These are phyloP conservation scores for Aulographum hederae DNA, from an alignment of 2,329 filamentous ascomycete genomes.

Conservation along the genomic window DNA sequence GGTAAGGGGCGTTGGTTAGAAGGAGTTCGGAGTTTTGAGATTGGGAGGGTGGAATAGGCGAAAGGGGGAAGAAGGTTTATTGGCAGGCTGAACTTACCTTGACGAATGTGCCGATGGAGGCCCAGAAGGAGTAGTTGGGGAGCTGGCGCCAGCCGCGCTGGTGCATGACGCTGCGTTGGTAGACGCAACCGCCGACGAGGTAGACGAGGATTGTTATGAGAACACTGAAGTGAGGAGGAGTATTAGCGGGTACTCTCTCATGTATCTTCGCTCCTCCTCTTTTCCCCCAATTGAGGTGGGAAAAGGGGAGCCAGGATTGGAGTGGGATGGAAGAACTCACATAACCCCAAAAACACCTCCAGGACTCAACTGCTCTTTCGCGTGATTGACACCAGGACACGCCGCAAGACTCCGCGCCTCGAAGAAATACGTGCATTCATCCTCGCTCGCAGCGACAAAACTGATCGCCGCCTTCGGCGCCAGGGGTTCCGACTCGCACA, in stretches of 20 bases:
- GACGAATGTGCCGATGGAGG: constrained; percentile 67
- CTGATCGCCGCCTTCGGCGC: constrained; percentile 51
- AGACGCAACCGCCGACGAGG: constrained; percentile 79
- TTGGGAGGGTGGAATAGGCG: neutral
- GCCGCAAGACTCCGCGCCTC: constrained; percentile 74
- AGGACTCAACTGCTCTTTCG: constrained; percentile 42
- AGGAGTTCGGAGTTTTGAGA: neutral
- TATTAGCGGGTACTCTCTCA: too few species aligned
- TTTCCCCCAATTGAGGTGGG: constrained; percentile 1
- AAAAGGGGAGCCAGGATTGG: neutral
- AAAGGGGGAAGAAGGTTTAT: neutral
- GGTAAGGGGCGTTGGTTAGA: constrained; percentile 4
- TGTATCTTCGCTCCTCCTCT: too few species aligned
- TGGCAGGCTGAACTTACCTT: constrained; percentile 38
- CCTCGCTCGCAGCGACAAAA: constrained; percentile 65
- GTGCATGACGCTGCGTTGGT: constrained; percentile 86
- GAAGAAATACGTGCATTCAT: constrained; percentile 92
- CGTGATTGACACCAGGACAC: constrained; percentile 51
- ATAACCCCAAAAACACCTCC: constrained; percentile 81
- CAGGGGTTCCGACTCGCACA: constrained; percentile 71
- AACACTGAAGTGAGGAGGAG: constrained; percentile 23
- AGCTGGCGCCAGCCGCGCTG: constrained; percentile 89
- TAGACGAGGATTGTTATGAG: constrained; percentile 69
- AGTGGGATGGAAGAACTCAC: constrained; percentile 29
- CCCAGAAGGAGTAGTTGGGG: constrained; percentile 88